Conservation (phyloP, 495 filamentous ascomycete species). For the Eremomyces bilateralis region DNA sequence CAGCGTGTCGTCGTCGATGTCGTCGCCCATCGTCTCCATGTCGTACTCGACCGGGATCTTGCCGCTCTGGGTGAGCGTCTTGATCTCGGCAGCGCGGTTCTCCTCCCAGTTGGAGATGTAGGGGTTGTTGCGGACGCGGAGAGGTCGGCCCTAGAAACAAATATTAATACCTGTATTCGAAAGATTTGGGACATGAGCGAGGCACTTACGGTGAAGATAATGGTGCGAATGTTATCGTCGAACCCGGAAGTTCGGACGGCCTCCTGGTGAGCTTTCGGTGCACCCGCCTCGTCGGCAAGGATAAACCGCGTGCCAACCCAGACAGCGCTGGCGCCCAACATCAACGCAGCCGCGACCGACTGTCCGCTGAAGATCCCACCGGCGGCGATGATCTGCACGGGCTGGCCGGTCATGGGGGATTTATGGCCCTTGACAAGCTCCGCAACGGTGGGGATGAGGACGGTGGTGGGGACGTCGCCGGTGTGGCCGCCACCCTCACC, state of each 20-base stretch:
- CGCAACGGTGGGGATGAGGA: slow-evolving; percentile 79
- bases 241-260: slow-evolving; percentile 79
- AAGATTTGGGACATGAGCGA: background rate
- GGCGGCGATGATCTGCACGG: slow-evolving; percentile 80
- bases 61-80: slow-evolving; percentile 70
- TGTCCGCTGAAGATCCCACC: slow-evolving; percentile 90
- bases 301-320: slow-evolving; percentile 97
- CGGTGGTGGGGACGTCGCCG: slow-evolving; percentile 68
- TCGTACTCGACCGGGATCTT: slow-evolving; percentile 85
- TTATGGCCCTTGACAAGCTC: slow-evolving; percentile 60
- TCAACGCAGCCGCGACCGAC: slow-evolving; percentile 69
- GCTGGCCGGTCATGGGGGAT: slow-evolving; percentile 65
- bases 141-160: slow-evolving; percentile 48
- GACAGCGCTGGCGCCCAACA: slow-evolving; percentile 79
- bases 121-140: slow-evolving; percentile 76
- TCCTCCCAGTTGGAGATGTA: slow-evolving; percentile 96
- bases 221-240: slow-evolving; percentile 85
- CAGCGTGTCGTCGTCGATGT: slow-evolving; percentile 55
- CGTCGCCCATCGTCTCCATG: slow-evolving; percentile 60
- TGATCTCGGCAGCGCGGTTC: slow-evolving; percentile 73
- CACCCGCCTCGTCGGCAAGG: slow-evolving; percentile 79
- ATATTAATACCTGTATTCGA: background rate
- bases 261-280: slow-evolving; percentile 87
- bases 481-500: slow-evolving; percentile 87
- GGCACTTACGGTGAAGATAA: slow-evolving; percentile 70